Evolutionary conservation across 1,284 basidiomycete species (phyloP).

Genomic region (Fomitiporia mediterranea): DNA sequence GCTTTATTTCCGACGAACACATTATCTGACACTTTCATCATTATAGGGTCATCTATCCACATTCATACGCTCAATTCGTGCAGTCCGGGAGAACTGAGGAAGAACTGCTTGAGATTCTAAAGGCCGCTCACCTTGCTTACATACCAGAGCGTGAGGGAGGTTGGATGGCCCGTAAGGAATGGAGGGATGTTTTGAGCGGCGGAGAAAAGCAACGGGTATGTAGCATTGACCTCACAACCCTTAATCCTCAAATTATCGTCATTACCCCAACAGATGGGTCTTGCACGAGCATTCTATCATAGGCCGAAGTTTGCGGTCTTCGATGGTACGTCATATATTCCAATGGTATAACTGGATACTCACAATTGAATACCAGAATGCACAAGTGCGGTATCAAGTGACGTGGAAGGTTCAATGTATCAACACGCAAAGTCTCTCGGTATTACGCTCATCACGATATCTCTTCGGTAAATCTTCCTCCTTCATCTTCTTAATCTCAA

Average conservation of each 20-base stretch:
- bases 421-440: slow-evolving; percentile 89
- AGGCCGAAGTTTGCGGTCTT: slow-evolving; percentile 71
- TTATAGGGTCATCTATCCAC: slow-evolving; percentile 69
- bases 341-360: slow-evolving; percentile 1
- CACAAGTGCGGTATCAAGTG: slow-evolving; percentile 94
- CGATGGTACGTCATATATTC: slow-evolving; percentile 51
- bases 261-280: slow-evolving; percentile 59
- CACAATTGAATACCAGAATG: slow-evolving; percentile 58
- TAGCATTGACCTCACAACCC: slow-evolving; percentile 10
- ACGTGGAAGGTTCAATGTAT: slow-evolving; percentile 96
- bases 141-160: slow-evolving; percentile 87
- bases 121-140: slow-evolving; percentile 82
- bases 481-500: neutral
- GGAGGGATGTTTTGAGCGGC: slow-evolving; percentile 92
- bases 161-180: slow-evolving; percentile 88
- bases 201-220: slow-evolving; percentile 91
- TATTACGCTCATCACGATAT: slow-evolving; percentile 92
- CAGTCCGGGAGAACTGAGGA: slow-evolving; percentile 57
- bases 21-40: neutral
- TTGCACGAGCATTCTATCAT: slow-evolving; percentile 85
- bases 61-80: slow-evolving; percentile 76
- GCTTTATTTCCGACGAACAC: neutral
- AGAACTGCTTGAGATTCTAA: slow-evolving; percentile 71
- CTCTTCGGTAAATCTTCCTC: slow-evolving; percentile 50
- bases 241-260: neutral